Evolutionary conservation across 148 eudicot genomes (phyloP).

Genomic region (Oxyria digyna): DNA sequence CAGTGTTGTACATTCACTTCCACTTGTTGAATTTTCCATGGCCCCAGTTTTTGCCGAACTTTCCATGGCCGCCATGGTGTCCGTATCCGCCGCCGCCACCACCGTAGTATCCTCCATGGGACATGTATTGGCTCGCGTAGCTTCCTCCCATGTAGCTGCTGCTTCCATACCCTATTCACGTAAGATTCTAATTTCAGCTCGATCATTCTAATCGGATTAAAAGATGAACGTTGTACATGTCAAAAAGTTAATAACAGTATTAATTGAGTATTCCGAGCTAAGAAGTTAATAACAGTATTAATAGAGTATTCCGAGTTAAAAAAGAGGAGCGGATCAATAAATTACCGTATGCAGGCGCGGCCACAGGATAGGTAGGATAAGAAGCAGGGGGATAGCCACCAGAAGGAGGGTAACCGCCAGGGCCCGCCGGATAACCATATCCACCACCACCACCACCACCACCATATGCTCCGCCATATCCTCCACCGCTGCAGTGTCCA

Average conservation of each 20-base stretch:
- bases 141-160: constrained; percentile 3
- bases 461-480: not conserved
- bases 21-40: not conserved
- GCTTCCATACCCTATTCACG: not conserved
- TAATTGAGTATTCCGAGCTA: no score
- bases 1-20: no score
- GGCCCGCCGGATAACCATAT: not conserved
- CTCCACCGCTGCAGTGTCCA: not conserved
- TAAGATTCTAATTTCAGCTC: no score
- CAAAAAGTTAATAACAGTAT: no score
- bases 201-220: no score
- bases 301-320: no score
- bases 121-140: not conserved
- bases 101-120: not conserved
- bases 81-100: constrained; percentile 1
- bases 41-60: not conserved
- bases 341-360: not conserved
- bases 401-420: not conserved
- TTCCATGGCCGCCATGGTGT: not conserved
- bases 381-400: not conserved
- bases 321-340: not conserved
- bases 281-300: no score
- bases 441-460: constrained; percentile 1
- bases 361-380: not conserved
- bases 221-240: no score